Evolutionary conservation across 352 stramenopile genomes (phyloP).

Genomic region (Phytophthora sp.): DNA sequence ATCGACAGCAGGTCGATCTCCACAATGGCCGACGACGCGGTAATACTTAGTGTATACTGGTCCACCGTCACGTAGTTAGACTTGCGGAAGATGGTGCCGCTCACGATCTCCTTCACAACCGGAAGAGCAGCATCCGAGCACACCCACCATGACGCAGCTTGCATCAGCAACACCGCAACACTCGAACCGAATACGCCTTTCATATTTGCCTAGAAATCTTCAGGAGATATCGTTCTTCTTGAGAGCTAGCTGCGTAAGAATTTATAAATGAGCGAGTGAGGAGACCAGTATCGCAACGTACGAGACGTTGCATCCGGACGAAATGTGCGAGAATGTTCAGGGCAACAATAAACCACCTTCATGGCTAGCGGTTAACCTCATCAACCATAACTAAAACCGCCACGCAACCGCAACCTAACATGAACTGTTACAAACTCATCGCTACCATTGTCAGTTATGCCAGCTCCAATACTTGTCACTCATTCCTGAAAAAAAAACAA

Average conservation of each 20-base stretch:
- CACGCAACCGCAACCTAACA: no score
- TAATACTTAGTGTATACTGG: slow-evolving; percentile 60
- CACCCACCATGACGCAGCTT: slow-evolving; percentile 15
- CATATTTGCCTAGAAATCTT: slow-evolving; percentile 17
- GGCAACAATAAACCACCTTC: slow-evolving; percentile 7
- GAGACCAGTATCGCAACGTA: slow-evolving; percentile 4
- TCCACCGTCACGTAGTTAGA: slow-evolving; percentile 60
- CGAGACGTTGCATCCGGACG: slow-evolving; percentile 2
- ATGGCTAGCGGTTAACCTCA: background rate
- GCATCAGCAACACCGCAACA: slow-evolving; percentile 24
- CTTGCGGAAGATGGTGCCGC: slow-evolving; percentile 63
- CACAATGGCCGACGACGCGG: slow-evolving; percentile 45
- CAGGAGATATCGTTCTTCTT: no score
- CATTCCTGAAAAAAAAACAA: slow-evolving; percentile 22
- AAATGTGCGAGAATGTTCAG: background rate
- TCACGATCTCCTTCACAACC: slow-evolving; percentile 53
- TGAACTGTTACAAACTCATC: no score
- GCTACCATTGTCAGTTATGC: background rate
- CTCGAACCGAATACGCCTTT: slow-evolving; percentile 16
- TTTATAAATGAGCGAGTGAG: background rate
- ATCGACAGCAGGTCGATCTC: slow-evolving; percentile 75
- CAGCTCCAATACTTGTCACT: background rate
- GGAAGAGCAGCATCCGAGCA: slow-evolving; percentile 23
- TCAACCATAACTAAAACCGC: no score
- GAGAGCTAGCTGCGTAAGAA: background rate